Base-by-base conservation (phyloP, 352 stramenopile genomes). In the Elongisporangium prolatum region DNA sequence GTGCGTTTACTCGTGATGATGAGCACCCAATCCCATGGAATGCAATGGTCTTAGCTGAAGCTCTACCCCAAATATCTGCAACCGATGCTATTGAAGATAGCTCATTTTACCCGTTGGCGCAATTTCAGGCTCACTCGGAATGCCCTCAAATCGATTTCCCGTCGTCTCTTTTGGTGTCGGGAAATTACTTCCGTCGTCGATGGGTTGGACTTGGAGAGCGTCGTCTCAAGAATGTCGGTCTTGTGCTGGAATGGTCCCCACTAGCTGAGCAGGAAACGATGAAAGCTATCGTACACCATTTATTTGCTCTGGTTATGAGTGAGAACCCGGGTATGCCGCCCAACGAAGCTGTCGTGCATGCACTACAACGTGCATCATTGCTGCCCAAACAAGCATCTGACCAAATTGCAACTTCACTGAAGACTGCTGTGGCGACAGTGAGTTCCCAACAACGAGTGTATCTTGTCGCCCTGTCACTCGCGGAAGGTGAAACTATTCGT, bases 401-500 rank as follows among this genome's bases (percentile, higher is more conserved):
- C 14, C 65, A 77, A 50, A 73, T 80, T 51, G 53, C 57, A 47
- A 67, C 50, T 9, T 56, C 59, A 4, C 48, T 92, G 4, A 85
- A 84, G 48, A 56, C 61, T 49, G 74, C 80, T 2, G 83, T 90
- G 8, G 47, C 67, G 20, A 38, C 44, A 11, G 52, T 70, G 14
- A 74, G 74, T 0, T 70, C 71, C 21, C 63, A 60, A 0, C 65
- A 78, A 38, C 79, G 85, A 0, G 81, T 91, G 21, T 98, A 93
- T 65, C 89, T 99, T 52, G 96, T 98, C 37, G 96, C 91, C 2
- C 71, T 99, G 47, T 99, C 95, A 11, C 80, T 99, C 48, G 92
- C 94, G 13, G 97, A 99, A 71, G 97, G 96, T 7, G 97, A 99
- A 72, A 98, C 94, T 25, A 91, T 99, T 71, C 88, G 97, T 22